Evolutionary conservation across 805 yeast species (phyloP).

Genomic region (Cyberlindnera misumaiensis): DNA sequence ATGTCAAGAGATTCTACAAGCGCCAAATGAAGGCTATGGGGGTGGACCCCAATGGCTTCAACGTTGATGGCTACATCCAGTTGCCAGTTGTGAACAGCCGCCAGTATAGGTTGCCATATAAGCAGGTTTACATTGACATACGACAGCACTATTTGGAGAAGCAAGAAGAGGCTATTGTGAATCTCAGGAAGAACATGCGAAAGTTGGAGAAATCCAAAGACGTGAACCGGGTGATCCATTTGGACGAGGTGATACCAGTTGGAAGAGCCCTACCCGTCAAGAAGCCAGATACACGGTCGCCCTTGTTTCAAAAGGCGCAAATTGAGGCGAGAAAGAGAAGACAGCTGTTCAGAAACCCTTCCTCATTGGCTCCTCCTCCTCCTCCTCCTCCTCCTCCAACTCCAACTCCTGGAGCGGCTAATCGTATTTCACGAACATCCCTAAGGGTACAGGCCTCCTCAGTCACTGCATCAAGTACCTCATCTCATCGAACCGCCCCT

Average conservation of each 20-base stretch:
- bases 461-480: too few species aligned
- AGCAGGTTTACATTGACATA: conserved; percentile 28
- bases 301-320: conserved; percentile 20
- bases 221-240: conserved; percentile 23
- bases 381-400: too few species aligned
- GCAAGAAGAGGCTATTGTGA: conserved; percentile 29
- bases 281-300: conserved; percentile 12
- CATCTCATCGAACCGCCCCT: too few species aligned
- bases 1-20: conserved; percentile 16
- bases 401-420: too few species aligned
- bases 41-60: conserved; percentile 6
- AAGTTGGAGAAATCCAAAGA: conserved; percentile 26
- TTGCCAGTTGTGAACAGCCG: conserved; percentile 4
- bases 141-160: conserved; percentile 27
- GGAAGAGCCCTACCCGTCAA: not conserved
- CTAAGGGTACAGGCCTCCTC: too few species aligned
- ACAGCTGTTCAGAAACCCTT: conserved; percentile 18
- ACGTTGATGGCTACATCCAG: conserved; percentile 14
- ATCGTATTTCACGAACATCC: too few species aligned
- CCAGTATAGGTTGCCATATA: conserved; percentile 28
- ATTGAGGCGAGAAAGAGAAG: conserved; percentile 15
- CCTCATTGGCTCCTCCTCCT: conserved; percentile 3
- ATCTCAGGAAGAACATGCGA: conserved; percentile 26
- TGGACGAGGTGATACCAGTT: conserved; percentile 19
- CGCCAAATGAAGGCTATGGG: conserved; percentile 13